Evolutionary conservation across 495 filamentous ascomycete species (phyloP).

Genomic region (Tricharina praecox): DNA sequence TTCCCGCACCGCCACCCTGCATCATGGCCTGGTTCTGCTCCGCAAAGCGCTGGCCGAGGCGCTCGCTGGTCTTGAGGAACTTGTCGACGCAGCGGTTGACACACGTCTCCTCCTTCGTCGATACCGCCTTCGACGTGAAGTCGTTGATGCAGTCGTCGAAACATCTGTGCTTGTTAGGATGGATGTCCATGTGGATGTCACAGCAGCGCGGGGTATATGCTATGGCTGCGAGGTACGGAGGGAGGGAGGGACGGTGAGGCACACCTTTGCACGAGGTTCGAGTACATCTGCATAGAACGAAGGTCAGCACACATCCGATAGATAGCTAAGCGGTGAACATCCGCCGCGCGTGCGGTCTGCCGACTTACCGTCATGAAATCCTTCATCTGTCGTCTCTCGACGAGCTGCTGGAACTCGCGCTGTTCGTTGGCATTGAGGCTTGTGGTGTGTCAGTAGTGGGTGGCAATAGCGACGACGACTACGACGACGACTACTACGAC

Average conservation of each 20-base stretch:
- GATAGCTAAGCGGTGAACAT: too few species aligned
- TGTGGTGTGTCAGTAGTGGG: too few species aligned
- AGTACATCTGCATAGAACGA: conserved; percentile 60
- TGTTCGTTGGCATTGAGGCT: conserved; percentile 68
- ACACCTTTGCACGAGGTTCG: conserved; percentile 63
- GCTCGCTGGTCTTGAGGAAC: conserved; percentile 70
- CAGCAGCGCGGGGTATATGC: too few species aligned
- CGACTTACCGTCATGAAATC: conserved; percentile 89
- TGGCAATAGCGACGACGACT: too few species aligned
- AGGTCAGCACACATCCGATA: background rate
- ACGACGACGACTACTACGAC: too few species aligned
- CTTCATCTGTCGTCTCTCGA: conserved; percentile 95
- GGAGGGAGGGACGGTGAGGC: too few species aligned
- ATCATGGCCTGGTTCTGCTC: conserved; percentile 35
- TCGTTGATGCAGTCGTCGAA: conserved; percentile 95
- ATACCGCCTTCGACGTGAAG: conserved; percentile 91
- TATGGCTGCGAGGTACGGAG: too few species aligned
- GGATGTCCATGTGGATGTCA: too few species aligned
- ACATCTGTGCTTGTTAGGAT: conserved; percentile 45
- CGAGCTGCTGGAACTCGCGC: conserved; percentile 75
- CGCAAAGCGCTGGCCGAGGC: conserved; percentile 78
- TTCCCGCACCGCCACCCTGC: conserved; percentile 15
- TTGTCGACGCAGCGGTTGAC: conserved; percentile 89
- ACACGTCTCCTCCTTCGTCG: conserved; percentile 70
- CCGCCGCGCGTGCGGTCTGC: too few species aligned